Evolutionary conservation across 768 basidiomycete genomes (phyloP), one percentile per base, ranked within the genome.

Genomic region (Mycena maculata): DNA sequence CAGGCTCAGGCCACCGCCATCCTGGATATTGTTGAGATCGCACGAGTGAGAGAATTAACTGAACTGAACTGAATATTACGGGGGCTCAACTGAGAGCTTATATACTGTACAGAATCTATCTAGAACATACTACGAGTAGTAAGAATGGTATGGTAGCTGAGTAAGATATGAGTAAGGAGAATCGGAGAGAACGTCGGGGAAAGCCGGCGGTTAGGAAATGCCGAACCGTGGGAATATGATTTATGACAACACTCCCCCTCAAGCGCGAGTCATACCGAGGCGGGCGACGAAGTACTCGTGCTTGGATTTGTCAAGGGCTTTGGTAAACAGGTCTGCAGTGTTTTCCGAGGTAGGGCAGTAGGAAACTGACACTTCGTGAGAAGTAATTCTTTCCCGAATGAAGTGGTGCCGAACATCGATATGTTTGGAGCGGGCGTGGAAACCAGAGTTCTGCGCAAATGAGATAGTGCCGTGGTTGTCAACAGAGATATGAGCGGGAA

Each of bases 1-100:
- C 63, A 74, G 16, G 82, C 71, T 1, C 69, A 76, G 57, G 75
- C 72, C 1, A 66, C 39, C 0, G 77, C 76, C 0, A 63, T 39
- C 22, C 63, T 84, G n/a, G n/a, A n/a, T 55, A 12, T 38, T 39
- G 36, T 23, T 15, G 33, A 38, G 47, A 49, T 15, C 20, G 30
- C n/a, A 15, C 42, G 56, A 57, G 42, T n/a, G 30, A 20, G 9
- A 22, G 9, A 25, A 45, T 33, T n/a, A 57, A n/a, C n/a, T n/a
- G n/a, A n/a, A 57, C 12, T 45, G 25, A 45, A 45, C 12, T 44
- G 9, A 44, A 30, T 57, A 52, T 57, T 57, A 25, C 13, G 55
- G 27, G 30, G 55, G 20, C 27, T 45, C 9, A 25, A 44, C 16
- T 22, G 22, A 30, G 23, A 57, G 55, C 42, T 57, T 57, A 57